Conservation (phyloP, 768 basidiomycete genomes). For the Cantharellus anzutake region DNA sequence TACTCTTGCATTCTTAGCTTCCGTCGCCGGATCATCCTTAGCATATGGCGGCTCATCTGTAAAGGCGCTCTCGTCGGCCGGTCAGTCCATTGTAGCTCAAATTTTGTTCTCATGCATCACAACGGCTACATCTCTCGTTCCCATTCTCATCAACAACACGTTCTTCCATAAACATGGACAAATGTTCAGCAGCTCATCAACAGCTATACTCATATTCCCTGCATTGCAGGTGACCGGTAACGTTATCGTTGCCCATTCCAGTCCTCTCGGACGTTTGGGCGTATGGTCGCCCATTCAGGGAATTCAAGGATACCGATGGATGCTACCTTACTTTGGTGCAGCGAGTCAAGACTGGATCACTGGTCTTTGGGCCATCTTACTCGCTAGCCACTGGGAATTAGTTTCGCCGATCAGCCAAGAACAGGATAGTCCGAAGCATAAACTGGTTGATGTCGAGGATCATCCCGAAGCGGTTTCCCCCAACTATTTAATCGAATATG, state of each 20-base stretch:
- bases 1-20: no score
- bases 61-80: no score
- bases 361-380: constrained; percentile 55
- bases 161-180: no score
- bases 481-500: background rate
- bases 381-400: background rate
- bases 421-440: background rate
- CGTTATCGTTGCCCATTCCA: constrained; percentile 32
- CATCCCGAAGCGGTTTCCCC: background rate
- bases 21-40: no score
- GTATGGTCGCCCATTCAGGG: constrained; percentile 48
- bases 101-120: no score
- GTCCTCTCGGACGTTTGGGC: constrained; percentile 50
- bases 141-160: no score
- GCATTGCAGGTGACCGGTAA: constrained; percentile 19
- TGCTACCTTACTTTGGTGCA: constrained; percentile 37
- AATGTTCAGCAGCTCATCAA: no score
- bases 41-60: no score
- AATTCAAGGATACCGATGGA: constrained; percentile 39
- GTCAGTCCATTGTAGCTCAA: no score
- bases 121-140: no score
- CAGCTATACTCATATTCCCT: background rate
- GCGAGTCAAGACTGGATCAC: constrained; percentile 50
- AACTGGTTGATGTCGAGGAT: background rate
- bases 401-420: background rate